Conservation (phyloP, 768 basidiomycete species). For the Boletus rubropictus region DNA sequence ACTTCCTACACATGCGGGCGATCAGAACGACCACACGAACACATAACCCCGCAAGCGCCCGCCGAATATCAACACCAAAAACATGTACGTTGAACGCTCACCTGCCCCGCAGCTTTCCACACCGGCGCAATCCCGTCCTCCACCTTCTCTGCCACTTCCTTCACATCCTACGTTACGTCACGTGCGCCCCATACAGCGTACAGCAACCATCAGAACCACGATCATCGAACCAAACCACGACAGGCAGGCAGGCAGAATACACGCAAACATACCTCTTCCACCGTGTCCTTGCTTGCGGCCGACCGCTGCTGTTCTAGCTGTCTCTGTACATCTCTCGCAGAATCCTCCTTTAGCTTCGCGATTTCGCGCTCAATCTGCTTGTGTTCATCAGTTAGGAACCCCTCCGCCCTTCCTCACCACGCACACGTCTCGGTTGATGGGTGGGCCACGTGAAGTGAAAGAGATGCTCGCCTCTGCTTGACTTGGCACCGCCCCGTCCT, state of each 20-base stretch:
- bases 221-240: not conserved
- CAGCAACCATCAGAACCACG: not conserved
- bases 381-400: not conserved
- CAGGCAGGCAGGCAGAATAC: not conserved
- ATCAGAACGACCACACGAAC: not conserved
- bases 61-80: no score
- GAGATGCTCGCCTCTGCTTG: slow-evolving; percentile 13
- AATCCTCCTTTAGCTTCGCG: slow-evolving; percentile 18
- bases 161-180: not conserved
- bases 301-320: slow-evolving; percentile 17
- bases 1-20: not conserved
- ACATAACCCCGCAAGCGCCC: no score
- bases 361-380: slow-evolving; percentile 22
- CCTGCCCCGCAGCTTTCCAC: slow-evolving; percentile 10
- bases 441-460: no score
- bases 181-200: not conserved
- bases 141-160: not conserved
- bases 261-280: slow-evolving; percentile 16
- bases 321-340: slow-evolving; percentile 18
- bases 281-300: not conserved
- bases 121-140: not conserved
- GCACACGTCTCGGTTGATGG: no score
- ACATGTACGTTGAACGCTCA: not conserved
- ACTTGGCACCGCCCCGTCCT: not conserved
- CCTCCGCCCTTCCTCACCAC: no score